Evolutionary conservation across 257 asterid species (phyloP), one percentile per base, ranked within the genome.

Genomic region (Asclepias syriaca): DNA sequence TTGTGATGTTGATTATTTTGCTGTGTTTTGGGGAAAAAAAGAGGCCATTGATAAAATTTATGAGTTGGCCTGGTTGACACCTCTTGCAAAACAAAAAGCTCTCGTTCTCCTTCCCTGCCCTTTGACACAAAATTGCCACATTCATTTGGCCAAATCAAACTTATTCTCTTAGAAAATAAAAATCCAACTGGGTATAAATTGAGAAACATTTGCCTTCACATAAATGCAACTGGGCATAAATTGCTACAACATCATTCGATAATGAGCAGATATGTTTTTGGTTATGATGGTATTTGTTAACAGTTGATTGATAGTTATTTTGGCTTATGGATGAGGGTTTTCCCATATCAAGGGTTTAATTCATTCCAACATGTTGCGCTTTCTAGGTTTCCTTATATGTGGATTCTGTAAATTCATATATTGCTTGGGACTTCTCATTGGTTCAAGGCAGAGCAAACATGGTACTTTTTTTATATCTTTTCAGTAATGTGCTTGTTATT

Each of bases 381-480:
- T 78, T 76, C 34, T 74, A 90, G 99, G 96, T 95, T 75, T 73
- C 88, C 61, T 67, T 95, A 73, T 77, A 82, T 16, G 97, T 85
- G 77, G 98, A 92, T 71, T 88, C 98, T 24, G 43, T 86, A 74
- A 92, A 95, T 79, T 90, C 99, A 43, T 95, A 90, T 81, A 86
- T 95, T 81, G 99, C 96, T 71, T 95, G 99, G 97, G 99, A 95
- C 83, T 95, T 95, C 79, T 81, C 97, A n/a, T 79, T 95, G 87
- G 89, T 86, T 69, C 98, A 90, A 84, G 97, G 99, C 75, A 92
- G 89, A 80, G 73, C 90, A 85, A 93, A 73, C 87, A 56, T 82
- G 98, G 97, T 95, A 90, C 73, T 69, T 74, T 79, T 78, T 86
- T 74, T 57, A 59, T 66, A 65, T 61, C 81, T 69, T 74, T 13